These are phyloP conservation scores for Houttuynia cordata DNA, from an alignment of 164 flowering plant species.

Conservation along the genomic window DNA sequence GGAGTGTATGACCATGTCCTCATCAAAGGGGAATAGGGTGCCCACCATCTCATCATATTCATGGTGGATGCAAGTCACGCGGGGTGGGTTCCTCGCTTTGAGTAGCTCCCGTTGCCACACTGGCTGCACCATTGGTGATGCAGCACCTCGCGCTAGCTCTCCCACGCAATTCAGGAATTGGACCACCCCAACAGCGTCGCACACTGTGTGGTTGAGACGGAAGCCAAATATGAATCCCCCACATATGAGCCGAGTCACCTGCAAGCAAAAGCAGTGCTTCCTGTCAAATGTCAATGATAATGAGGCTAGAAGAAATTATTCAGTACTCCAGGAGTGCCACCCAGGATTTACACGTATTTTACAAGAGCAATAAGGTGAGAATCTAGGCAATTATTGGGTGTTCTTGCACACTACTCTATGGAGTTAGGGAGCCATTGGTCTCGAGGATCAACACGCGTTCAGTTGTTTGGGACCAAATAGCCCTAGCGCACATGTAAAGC, in stretches of 20 bases:
- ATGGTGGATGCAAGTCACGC: conserved; percentile 21
- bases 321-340: too few relatives aligned
- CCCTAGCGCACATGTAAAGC: too few relatives aligned
- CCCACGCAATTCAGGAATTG: conserved; percentile 29
- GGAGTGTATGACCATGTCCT: conserved; percentile 18
- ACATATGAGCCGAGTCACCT: conserved; percentile 13
- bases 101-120: conserved; percentile 37
- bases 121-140: conserved; percentile 22
- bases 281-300: too few relatives aligned
- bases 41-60: conserved; percentile 24
- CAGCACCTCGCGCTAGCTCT: conserved; percentile 33
- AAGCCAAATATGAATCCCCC: conserved; percentile 12
- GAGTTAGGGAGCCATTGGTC: too few relatives aligned
- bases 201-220: conserved; percentile 23
- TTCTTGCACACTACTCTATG: too few relatives aligned
- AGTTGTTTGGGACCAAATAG: too few relatives aligned
- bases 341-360: too few relatives aligned
- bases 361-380: too few relatives aligned
- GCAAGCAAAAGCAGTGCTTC: too few relatives aligned
- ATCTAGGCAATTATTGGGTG: too few relatives aligned
- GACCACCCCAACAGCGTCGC: conserved; percentile 23
- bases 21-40: conserved; percentile 7
- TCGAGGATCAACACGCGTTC: too few relatives aligned
- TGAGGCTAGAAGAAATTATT: too few relatives aligned
- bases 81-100: conserved; percentile 24